These are phyloP conservation scores for Chalciporus pseudorubinellus DNA, from an alignment of 768 basidiomycete genomes.

Conservation along the genomic window DNA sequence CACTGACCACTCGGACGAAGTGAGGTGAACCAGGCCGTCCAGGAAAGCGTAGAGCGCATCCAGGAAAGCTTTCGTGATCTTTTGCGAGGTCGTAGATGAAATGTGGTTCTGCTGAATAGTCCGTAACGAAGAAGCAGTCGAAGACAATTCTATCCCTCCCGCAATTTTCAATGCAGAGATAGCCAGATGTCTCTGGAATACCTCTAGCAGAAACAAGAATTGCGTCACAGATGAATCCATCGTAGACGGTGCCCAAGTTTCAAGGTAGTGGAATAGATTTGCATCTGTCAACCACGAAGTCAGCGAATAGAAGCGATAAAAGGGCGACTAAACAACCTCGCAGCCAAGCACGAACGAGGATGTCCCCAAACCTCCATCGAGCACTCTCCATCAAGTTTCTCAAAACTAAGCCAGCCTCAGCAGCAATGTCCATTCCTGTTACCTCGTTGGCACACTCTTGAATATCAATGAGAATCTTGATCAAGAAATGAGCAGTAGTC, in stretches of 20 bases:
- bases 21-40: conserved; percentile 80
- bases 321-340: conserved; percentile 53
- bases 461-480: conserved; percentile 79
- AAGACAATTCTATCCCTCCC: conserved; percentile 63
- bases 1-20: conserved; percentile 62
- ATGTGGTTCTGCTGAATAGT: conserved; percentile 60
- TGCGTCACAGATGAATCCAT: conserved; percentile 64
- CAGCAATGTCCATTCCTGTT: conserved; percentile 72
- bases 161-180: conserved; percentile 78
- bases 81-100: conserved; percentile 60
- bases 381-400: conserved; percentile 76
- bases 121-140: conserved; percentile 46
- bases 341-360: conserved; percentile 76
- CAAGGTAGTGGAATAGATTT: conserved; percentile 75
- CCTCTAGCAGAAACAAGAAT: conserved; percentile 74
- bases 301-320: background rate
- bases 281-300: conserved; percentile 57
- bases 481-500: conserved; percentile 77
- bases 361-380: conserved; percentile 86
- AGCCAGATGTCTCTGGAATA: conserved; percentile 77
- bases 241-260: conserved; percentile 76
- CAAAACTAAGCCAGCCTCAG: conserved; percentile 66
- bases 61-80: conserved; percentile 81
- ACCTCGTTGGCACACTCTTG: conserved; percentile 85
- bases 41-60: conserved; percentile 83